phyloP scores from a whole-genome alignment of 192 early-diverging fungal species.

The Coemansia guatemalensis region DNA sequence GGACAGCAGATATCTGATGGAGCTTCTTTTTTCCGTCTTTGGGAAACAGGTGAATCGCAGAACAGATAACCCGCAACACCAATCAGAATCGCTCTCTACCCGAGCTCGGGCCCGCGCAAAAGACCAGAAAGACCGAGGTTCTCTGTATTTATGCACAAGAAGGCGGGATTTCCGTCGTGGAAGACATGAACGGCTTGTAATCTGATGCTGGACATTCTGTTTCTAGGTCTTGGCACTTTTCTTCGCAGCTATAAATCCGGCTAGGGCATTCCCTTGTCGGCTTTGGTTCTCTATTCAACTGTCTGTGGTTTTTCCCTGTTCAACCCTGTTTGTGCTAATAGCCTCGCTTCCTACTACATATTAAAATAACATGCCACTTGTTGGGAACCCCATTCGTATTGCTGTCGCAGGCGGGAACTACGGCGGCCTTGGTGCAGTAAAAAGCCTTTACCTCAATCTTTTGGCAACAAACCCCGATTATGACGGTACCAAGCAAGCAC shows the following conservation, averaged over 20 bases:
- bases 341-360: too few species aligned
- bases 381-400: slow-evolving; percentile 31
- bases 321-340: background rate
- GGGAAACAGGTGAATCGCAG: too few species aligned
- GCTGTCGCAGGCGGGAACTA: slow-evolving; percentile 51
- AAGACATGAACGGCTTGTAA: background rate
- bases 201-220: slow-evolving; percentile 4
- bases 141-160: too few species aligned
- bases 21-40: too few species aligned
- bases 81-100: too few species aligned
- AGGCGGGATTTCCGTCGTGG: background rate
- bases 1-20: background rate
- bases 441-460: slow-evolving; percentile 35
- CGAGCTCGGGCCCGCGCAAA: background rate
- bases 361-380: slow-evolving; percentile 18
- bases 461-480: slow-evolving; percentile 38
- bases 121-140: slow-evolving; percentile 3
- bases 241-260: slow-evolving; percentile 1
- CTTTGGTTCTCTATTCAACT: background rate
- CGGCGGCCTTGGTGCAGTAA: slow-evolving; percentile 36
- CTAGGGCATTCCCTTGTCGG: background rate
- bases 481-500: slow-evolving; percentile 40
- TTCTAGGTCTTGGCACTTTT: slow-evolving; percentile 12
- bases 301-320: background rate
- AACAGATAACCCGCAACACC: too few species aligned